These are phyloP conservation scores for Podila minutissima DNA, from an alignment of 192 early-diverging fungal genomes.

Conservation along the genomic window DNA sequence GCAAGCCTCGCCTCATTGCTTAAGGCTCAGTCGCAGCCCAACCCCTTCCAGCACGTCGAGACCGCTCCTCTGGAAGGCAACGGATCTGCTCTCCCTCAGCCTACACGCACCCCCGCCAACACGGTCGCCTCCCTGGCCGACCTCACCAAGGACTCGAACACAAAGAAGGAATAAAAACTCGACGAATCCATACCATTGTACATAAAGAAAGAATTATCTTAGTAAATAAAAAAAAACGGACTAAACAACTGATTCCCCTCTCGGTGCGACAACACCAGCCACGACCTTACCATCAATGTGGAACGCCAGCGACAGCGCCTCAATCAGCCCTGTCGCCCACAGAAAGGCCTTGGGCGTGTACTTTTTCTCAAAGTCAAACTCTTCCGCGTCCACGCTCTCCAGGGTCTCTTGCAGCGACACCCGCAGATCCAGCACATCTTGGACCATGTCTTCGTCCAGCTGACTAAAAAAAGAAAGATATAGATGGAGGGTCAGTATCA, in stretches of 20 bases:
- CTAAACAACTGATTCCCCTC: not conserved
- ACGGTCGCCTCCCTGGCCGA: constrained; percentile 1
- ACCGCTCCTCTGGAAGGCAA: constrained; percentile 11
- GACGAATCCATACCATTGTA: not conserved
- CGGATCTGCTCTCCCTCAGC: not conserved
- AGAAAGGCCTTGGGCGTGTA: constrained; percentile 31
- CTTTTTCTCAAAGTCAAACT: constrained; percentile 22
- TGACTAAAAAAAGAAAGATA: constrained; percentile 3
- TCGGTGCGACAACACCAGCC: constrained; percentile 13
- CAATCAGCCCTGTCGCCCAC: constrained; percentile 29
- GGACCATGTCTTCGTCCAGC: constrained; percentile 33
- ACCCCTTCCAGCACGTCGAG: constrained; percentile 26
- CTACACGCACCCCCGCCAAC: not conserved
- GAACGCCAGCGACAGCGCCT: constrained; percentile 21
- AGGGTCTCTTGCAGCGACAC: constrained; percentile 27
- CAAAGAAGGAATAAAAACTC: not conserved
- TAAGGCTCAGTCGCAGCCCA: constrained; percentile 39
- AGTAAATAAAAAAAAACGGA: not conserved
- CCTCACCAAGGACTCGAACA: not conserved
- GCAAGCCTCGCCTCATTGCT: constrained; percentile 29
- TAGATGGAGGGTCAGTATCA: too few relatives aligned
- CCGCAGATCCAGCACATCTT: constrained; percentile 29
- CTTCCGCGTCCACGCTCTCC: constrained; percentile 10
- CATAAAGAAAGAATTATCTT: not conserved
- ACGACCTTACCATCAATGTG: constrained; percentile 25